Evolutionary conservation across 192 early-diverging fungal genomes (phyloP).

Genomic region (Oehlia diaphana): DNA sequence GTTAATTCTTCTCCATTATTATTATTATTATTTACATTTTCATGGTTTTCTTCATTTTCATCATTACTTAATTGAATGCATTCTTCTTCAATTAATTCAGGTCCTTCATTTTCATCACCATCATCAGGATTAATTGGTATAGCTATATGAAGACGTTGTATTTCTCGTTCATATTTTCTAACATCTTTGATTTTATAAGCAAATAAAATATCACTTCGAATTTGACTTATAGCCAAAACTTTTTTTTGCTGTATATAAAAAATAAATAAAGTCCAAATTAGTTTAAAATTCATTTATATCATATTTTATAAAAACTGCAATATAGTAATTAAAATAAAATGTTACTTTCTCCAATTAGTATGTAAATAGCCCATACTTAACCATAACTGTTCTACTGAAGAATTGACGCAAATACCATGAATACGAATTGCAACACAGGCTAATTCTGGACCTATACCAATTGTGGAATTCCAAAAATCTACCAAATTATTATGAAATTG

Average conservation of each 20-base stretch:
- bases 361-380: too few species aligned
- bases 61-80: neutral
- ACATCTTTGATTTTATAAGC: neutral
- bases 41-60: neutral
- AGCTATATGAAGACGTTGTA: conserved; percentile 3
- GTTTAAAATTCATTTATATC: neutral
- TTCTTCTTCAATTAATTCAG: neutral
- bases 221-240: conserved; percentile 17
- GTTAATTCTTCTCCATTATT: neutral
- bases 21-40: neutral
- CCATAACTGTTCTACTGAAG: too few species aligned
- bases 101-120: neutral
- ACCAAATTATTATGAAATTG: too few species aligned
- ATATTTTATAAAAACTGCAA: too few species aligned
- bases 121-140: neutral
- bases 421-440: too few species aligned
- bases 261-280: neutral
- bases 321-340: neutral
- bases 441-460: too few species aligned
- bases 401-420: too few species aligned
- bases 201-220: conserved; percentile 17
- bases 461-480: too few species aligned
- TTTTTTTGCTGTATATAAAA: neutral
- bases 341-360: neutral
- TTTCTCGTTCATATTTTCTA: neutral